Percentiles rank a stretch among this genome's conserved stretches.
Evolutionary conservation across 257 asterid genomes (phyloP).

Genomic region (Lavandula angustifolia): DNA sequence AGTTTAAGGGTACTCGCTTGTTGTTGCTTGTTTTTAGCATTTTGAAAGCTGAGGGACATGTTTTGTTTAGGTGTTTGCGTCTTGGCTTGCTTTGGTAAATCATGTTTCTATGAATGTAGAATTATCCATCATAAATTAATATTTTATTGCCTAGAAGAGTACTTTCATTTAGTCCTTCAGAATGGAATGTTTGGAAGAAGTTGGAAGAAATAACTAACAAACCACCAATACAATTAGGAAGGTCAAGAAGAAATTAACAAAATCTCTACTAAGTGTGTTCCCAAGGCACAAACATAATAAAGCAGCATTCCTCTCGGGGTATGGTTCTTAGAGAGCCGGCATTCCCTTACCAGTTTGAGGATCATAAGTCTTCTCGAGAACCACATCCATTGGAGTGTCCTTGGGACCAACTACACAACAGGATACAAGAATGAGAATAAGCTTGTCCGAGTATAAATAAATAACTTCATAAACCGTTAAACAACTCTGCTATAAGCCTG

Average conservation of each 20-base stretch:
- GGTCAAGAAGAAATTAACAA: conserved; percentile 1
- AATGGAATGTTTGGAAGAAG: not conserved
- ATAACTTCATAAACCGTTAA: not conserved
- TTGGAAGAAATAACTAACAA: not conserved
- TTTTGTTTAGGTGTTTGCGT: not conserved
- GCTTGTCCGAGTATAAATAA: not conserved
- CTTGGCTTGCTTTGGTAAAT: conserved; percentile 24
- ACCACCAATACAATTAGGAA: not conserved
- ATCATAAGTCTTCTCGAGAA: conserved; percentile 77
- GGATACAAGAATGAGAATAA: conserved; percentile 18
- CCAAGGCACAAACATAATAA: conserved; percentile 6
- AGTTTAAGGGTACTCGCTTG: conserved; percentile 7
- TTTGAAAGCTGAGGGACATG: not conserved
- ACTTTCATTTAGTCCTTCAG: too few relatives aligned
- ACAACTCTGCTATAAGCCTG: not conserved
- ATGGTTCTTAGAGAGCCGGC: conserved; percentile 66
- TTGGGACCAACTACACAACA: conserved; percentile 80
- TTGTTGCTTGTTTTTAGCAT: not conserved
- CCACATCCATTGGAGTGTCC: conserved; percentile 80
- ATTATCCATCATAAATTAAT: too few relatives aligned
- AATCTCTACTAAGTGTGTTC: conserved; percentile 1
- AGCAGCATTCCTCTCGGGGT: conserved; percentile 18
- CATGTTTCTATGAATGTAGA: conserved; percentile 4
- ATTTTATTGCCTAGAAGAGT: too few relatives aligned
- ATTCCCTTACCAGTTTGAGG: conserved; percentile 80